These are phyloP conservation scores for Eugenia klotzschiana DNA, from an alignment of 441 rosid species.

Conservation along the genomic window DNA sequence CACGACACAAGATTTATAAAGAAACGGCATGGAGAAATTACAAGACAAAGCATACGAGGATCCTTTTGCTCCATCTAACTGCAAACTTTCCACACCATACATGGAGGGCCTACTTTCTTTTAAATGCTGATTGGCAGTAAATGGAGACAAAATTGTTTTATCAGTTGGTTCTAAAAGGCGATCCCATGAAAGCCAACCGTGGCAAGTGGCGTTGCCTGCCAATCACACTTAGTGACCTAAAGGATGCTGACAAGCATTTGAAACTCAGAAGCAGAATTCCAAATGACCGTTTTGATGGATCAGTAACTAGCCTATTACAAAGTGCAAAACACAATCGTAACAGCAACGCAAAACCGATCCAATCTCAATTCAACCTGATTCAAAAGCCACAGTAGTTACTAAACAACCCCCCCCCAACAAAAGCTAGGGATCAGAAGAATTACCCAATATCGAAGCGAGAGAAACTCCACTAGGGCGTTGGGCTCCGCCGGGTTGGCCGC, in stretches of 20 bases:
- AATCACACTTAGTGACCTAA: not conserved
- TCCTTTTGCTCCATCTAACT: not conserved
- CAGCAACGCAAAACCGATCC: not conserved
- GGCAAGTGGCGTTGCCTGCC: not conserved
- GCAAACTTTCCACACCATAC: not conserved
- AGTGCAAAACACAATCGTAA: not conserved
- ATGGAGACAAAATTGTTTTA: not conserved
- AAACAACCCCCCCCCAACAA: not conserved
- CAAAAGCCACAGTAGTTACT: not conserved
- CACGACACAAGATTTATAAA: not conserved
- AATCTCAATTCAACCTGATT: not conserved
- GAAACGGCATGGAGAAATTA: not conserved
- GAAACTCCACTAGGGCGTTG: slow-evolving; percentile 42
- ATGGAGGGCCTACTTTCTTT: not conserved
- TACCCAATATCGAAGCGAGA: slow-evolving; percentile 86
- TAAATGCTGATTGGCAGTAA: not conserved
- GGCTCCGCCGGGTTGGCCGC: slow-evolving; percentile 33
- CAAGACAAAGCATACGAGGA: not conserved
- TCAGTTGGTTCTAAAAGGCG: not conserved
- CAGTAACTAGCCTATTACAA: not conserved
- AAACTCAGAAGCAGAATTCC: not conserved
- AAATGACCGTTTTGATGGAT: not conserved
- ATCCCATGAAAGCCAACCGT: not conserved
- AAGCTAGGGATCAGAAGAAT: not conserved
- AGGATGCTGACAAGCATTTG: not conserved